Percentiles rank a stretch among this genome's conserved stretches.
Evolutionary conservation across 2,329 filamentous ascomycete genomes (phyloP).

Genomic region (Lasiodiplodia hormozganensis): DNA sequence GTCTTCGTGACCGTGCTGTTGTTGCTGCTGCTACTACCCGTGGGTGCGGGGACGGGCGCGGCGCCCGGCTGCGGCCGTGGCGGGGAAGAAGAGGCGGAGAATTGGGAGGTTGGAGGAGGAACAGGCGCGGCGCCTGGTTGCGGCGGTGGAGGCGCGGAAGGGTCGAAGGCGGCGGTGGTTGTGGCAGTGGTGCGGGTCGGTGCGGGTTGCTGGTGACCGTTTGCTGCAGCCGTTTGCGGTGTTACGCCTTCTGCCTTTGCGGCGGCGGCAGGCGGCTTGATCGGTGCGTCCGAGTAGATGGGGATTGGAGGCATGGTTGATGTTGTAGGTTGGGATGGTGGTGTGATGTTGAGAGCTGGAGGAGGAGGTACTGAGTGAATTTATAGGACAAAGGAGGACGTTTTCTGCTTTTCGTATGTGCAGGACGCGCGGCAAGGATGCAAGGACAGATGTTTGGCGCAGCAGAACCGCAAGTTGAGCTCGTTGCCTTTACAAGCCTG

Average conservation of each 20-base stretch:
- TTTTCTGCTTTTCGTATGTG: constrained; percentile 8
- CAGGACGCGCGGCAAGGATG: background rate
- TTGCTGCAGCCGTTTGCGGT: constrained; percentile 40
- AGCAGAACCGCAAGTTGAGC: constrained; percentile 14
- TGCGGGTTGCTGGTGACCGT: constrained; percentile 43
- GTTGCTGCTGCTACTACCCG: constrained; percentile 32
- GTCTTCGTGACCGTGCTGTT: constrained; percentile 41
- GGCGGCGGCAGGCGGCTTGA: constrained; percentile 42
- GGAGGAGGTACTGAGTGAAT: background rate
- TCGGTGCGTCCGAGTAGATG: constrained; percentile 55
- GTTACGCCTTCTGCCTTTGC: constrained; percentile 32
- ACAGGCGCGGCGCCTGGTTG: constrained; percentile 40
- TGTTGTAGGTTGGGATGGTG: constrained; percentile 6
- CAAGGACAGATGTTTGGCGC: constrained; percentile 5
- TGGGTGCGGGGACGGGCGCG: constrained; percentile 47
- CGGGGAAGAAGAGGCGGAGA: constrained; percentile 32
- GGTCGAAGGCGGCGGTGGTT: constrained; percentile 36
- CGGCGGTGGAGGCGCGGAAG: constrained; percentile 41
- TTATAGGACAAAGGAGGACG: background rate
- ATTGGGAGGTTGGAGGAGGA: constrained; percentile 18
- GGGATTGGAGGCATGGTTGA: constrained; percentile 54
- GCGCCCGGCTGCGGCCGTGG: constrained; percentile 51
- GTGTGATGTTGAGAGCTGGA: background rate
- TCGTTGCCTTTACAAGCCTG: constrained; percentile 18
- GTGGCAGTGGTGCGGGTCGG: constrained; percentile 47